Percentiles rank a stretch among this genome's conserved stretches.
These are phyloP conservation scores for Quercus robur DNA, from an alignment of 306 rosid genomes.

Conservation along the genomic window DNA sequence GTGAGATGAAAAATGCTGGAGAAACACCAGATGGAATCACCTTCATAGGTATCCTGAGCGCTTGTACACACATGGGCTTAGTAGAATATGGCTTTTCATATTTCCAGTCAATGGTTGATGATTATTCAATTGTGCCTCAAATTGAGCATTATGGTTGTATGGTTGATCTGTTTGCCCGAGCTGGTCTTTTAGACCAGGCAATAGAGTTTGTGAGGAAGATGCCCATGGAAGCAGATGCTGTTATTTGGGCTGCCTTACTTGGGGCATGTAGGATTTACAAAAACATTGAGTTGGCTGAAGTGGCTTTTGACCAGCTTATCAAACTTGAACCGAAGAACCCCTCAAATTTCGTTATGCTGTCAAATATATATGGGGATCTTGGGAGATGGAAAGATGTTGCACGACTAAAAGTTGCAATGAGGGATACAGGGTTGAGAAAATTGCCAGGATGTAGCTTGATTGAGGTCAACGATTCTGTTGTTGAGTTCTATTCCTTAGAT, in stretches of 20 bases:
- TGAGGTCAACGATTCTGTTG: no score
- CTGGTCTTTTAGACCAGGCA: conserved; percentile 58
- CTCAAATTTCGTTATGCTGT: conserved; percentile 57
- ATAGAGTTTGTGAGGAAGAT: conserved; percentile 54
- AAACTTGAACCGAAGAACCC: conserved; percentile 80
- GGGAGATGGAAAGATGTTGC: conserved; percentile 42
- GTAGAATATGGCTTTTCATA: no score
- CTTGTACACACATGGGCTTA: no score
- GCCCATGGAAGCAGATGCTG: conserved; percentile 48
- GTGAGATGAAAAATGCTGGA: conserved; percentile 51
- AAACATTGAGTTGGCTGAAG: conserved; percentile 19
- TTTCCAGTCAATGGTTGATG: no score
- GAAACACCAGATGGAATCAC: conserved; percentile 1
- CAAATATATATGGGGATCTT: no score
- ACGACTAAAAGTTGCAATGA: conserved; percentile 57
- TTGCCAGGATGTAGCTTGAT: no score
- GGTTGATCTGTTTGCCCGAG: conserved; percentile 51
- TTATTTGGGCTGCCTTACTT: no score
- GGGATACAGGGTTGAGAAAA: conserved; percentile 40
- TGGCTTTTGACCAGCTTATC: conserved; percentile 52
- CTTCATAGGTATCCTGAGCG: no score
- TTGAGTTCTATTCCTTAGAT: no score
- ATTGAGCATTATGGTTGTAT: no score
- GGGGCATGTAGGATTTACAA: no score
- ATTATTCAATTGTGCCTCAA: conserved; percentile 37